Percentiles rank a stretch among this genome's conserved stretches.
These are phyloP conservation scores for Eucalyptus curtisii DNA, from an alignment of 345 rosid genomes.

Conservation along the genomic window DNA sequence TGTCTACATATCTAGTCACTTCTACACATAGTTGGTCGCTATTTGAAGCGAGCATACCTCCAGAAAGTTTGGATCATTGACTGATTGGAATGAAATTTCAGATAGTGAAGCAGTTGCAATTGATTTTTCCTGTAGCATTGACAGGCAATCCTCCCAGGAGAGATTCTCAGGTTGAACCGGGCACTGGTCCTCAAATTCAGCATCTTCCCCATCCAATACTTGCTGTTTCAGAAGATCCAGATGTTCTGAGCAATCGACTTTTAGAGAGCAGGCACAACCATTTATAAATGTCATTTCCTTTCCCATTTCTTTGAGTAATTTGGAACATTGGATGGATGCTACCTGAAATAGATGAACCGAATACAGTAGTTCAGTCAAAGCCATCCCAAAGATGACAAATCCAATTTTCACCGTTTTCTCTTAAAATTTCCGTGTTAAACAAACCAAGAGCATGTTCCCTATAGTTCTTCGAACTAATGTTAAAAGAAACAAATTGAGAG, in stretches of 20 bases:
- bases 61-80: background rate
- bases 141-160: constrained; percentile 1
- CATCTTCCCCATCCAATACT: constrained; percentile 2
- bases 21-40: background rate
- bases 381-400: background rate
- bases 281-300: constrained; percentile 5
- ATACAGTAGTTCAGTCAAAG: background rate
- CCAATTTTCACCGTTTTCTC: background rate
- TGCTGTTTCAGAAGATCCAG: constrained; percentile 18
- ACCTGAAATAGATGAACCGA: constrained; percentile 11
- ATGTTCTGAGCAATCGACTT: constrained; percentile 16
- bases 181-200: constrained; percentile 24
- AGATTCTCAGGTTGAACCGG: constrained; percentile 16
- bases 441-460: background rate
- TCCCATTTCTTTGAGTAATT: constrained; percentile 1
- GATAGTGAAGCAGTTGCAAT: background rate
- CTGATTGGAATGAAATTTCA: constrained; percentile 6
- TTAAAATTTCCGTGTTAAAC: background rate
- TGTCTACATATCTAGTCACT: background rate
- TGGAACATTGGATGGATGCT: constrained; percentile 22
- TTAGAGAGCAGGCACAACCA: constrained; percentile 25
- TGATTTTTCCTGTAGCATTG: constrained; percentile 1
- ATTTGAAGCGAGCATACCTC: constrained; percentile 15
- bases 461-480: background rate
- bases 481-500: background rate